phyloP scores from a whole-genome alignment of 805 yeast genomes.

The Starmera amethionina region DNA sequence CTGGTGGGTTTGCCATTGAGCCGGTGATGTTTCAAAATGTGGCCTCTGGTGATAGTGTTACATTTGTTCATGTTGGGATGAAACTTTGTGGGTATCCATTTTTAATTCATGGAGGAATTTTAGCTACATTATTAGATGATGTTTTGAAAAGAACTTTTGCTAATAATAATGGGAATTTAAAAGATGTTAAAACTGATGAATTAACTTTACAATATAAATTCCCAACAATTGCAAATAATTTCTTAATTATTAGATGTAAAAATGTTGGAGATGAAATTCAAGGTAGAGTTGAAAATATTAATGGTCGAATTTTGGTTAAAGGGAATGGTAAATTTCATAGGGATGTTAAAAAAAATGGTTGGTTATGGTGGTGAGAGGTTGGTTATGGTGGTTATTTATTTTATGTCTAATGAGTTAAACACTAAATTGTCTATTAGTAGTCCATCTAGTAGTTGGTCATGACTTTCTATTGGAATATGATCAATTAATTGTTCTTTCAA shows the following conservation, averaged over 20 bases:
- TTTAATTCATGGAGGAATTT: slow-evolving; percentile 79
- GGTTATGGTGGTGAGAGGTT: slow-evolving; percentile 2
- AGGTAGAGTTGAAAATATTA: slow-evolving; percentile 42
- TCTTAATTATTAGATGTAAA: slow-evolving; percentile 53
- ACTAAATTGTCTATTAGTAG: slow-evolving; percentile 34
- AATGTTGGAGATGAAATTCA: slow-evolving; percentile 29
- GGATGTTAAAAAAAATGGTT: neutral
- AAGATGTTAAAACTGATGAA: slow-evolving; percentile 34
- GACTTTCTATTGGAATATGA: slow-evolving; percentile 45
- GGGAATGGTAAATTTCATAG: slow-evolving; percentile 37
- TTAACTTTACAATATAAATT: slow-evolving; percentile 45
- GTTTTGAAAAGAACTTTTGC: slow-evolving; percentile 46
- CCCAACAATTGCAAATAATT: slow-evolving; percentile 75
- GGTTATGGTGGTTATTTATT: slow-evolving; percentile 2
- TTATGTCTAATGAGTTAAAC: slow-evolving; percentile 1
- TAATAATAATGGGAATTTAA: slow-evolving; percentile 25
- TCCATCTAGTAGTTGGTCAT: slow-evolving; percentile 52
- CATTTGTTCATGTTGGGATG: slow-evolving; percentile 70
- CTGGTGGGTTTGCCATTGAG: slow-evolving; percentile 73
- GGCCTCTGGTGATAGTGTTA: slow-evolving; percentile 45
- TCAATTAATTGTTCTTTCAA: slow-evolving; percentile 51
- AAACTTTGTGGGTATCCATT: slow-evolving; percentile 81
- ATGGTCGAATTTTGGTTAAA: slow-evolving; percentile 46
- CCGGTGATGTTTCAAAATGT: slow-evolving; percentile 60
- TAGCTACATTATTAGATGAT: slow-evolving; percentile 76